These are phyloP conservation scores for Kodamaea laetipori DNA, from an alignment of 805 yeast genomes.

Conservation along the genomic window DNA sequence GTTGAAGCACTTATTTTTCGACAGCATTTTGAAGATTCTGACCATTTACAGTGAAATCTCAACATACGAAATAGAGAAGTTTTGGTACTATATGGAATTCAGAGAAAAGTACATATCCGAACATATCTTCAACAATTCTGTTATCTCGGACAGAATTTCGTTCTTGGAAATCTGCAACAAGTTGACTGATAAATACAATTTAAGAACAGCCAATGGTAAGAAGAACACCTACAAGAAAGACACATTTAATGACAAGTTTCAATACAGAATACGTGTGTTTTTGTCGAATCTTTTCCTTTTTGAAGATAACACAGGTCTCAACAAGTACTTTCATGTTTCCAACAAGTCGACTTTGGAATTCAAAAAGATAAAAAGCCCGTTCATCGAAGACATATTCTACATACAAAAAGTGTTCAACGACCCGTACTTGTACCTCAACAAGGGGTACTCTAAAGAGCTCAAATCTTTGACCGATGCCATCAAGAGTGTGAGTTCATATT, in stretches of 20 bases:
- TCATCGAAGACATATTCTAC: constrained; percentile 35
- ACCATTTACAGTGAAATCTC: constrained; percentile 26
- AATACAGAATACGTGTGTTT: constrained; percentile 37
- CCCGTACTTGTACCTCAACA: constrained; percentile 35
- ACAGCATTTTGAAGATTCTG: constrained; percentile 26
- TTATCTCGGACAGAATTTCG: constrained; percentile 39
- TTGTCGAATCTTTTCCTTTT: constrained; percentile 35
- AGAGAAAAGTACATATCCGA: constrained; percentile 25
- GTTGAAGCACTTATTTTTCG: constrained; percentile 29
- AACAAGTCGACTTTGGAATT: constrained; percentile 29
- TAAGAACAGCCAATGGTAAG: constrained; percentile 22
- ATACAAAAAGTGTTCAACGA: constrained; percentile 35
- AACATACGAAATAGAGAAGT: constrained; percentile 23
- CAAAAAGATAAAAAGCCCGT: constrained; percentile 22
- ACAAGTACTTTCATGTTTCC: constrained; percentile 39
- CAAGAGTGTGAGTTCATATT: constrained; percentile 28
- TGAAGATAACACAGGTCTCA: constrained; percentile 48
- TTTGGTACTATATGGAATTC: constrained; percentile 43
- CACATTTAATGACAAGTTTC: constrained; percentile 40
- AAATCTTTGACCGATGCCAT: constrained; percentile 26
- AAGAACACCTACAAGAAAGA: constrained; percentile 38
- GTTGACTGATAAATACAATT: constrained; percentile 34
- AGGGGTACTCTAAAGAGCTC: constrained; percentile 22
- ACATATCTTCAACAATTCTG: constrained; percentile 29
- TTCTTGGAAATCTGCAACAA: constrained; percentile 42